phyloP scores from a whole-genome alignment of 2,329 filamentous ascomycete species.

The Sphaerulina vaccinii region DNA sequence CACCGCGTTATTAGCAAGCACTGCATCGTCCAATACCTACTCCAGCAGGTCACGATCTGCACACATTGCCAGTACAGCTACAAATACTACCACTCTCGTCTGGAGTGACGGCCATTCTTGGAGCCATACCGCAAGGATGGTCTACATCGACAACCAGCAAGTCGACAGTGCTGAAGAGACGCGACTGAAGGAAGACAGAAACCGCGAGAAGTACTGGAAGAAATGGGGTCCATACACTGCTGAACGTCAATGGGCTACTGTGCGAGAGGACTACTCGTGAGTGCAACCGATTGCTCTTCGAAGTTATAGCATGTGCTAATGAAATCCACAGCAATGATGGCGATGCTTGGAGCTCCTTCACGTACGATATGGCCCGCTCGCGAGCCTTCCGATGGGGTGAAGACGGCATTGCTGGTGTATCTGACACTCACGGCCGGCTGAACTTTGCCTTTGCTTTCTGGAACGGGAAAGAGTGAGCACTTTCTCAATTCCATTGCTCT shows the following conservation, averaged over 20 bases:
- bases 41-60: not conserved
- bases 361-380: slow-evolving; percentile 85
- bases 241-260: slow-evolving; percentile 93
- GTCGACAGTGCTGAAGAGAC: slow-evolving; percentile 88
- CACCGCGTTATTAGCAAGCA: not conserved
- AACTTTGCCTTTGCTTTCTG: slow-evolving; percentile 96
- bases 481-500: not conserved
- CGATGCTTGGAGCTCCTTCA: slow-evolving; percentile 96
- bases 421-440: slow-evolving; percentile 84
- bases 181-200: slow-evolving; percentile 79
- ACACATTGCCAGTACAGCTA: not conserved
- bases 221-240: slow-evolving; percentile 94
- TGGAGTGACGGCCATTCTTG: slow-evolving; percentile 11
- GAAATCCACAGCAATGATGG: slow-evolving; percentile 64
- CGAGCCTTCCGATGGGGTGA: slow-evolving; percentile 94
- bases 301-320: slow-evolving; percentile 5
- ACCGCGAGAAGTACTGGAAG: slow-evolving; percentile 92
- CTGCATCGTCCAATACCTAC: not conserved
- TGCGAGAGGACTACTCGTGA: slow-evolving; percentile 70
- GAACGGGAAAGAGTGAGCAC: slow-evolving; percentile 87
- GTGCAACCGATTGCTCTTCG: slow-evolving; percentile 32
- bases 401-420: slow-evolving; percentile 94
- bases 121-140: slow-evolving; percentile 58
- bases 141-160: slow-evolving; percentile 83
- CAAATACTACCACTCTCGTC: slow-evolving; percentile 2